Conservation (phyloP, 164 flowering plant genomes). For the Vitis riparia region DNA sequence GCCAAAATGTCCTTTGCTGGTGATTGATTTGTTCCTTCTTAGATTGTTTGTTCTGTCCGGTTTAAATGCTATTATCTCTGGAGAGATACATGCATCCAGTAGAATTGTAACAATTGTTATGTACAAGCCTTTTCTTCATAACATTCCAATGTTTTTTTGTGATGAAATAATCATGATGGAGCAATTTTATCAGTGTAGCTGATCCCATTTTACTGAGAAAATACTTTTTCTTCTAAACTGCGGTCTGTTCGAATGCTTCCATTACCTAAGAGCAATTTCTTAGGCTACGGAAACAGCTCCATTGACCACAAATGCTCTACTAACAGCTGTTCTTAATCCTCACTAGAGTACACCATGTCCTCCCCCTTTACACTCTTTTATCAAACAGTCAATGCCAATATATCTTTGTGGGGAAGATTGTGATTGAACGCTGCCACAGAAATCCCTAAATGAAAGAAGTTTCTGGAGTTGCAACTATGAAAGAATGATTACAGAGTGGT, state of each 20-base stretch:
- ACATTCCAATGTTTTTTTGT: no score
- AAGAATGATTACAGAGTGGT: no score
- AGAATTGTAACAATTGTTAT: no score
- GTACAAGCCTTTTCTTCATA: no score
- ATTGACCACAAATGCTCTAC: constrained; percentile 85
- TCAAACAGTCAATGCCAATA: constrained; percentile 71
- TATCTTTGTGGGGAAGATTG: constrained; percentile 37
- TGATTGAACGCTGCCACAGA: constrained; percentile 25
- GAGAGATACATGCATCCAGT: neutral
- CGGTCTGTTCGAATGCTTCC: constrained; percentile 21
- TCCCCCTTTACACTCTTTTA: constrained; percentile 57
- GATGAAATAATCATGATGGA: no score
- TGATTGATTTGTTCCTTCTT: neutral
- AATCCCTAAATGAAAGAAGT: no score
- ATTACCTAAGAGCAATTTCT: constrained; percentile 61
- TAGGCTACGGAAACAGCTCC: constrained; percentile 81
- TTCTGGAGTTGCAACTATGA: neutral
- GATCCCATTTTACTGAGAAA: neutral
- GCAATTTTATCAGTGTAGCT: no score
- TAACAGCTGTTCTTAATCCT: constrained; percentile 76
- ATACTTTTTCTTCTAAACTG: neutral
- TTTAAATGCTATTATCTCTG: neutral
- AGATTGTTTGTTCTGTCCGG: neutral
- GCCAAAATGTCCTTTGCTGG: neutral
- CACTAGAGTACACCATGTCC: constrained; percentile 70